Evolutionary conservation across 805 yeast genomes (phyloP).

Genomic region (Danielia oregonensis): DNA sequence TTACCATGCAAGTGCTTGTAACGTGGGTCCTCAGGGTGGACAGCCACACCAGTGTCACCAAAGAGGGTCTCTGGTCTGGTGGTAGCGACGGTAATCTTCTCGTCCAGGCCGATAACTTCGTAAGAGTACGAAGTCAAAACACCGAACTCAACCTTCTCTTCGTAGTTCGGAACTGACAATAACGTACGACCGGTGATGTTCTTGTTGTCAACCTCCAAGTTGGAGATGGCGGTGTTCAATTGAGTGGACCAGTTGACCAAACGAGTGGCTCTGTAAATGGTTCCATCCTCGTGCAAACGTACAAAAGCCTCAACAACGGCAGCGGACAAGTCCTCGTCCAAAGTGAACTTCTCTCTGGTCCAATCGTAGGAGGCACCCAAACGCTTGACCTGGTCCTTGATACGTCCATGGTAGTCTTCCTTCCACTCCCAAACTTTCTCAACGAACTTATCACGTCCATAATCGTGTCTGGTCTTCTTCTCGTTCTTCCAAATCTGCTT

Average conservation of each 20-base stretch:
- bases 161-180: constrained; percentile 85
- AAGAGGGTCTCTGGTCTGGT: constrained; percentile 98
- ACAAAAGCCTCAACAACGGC: constrained; percentile 92
- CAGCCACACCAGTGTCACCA: constrained; percentile 98
- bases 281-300: constrained; percentile 88
- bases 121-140: constrained; percentile 94
- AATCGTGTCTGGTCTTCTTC: constrained; percentile 88
- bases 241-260: constrained; percentile 96
- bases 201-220: constrained; percentile 93
- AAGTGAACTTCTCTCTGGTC: constrained; percentile 90
- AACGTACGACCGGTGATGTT: constrained; percentile 78
- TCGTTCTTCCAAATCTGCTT: constrained; percentile 89
- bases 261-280: constrained; percentile 89
- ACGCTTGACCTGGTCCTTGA: constrained; percentile 76
- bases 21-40: constrained; percentile 92
- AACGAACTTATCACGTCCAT: constrained; percentile 86
- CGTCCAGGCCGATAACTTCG: constrained; percentile 80
- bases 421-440: constrained; percentile 98
- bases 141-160: constrained; percentile 90
- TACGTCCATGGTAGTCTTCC: constrained; percentile 83
- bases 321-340: constrained; percentile 70
- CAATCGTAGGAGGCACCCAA: constrained; percentile 98
- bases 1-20: constrained; percentile 95
- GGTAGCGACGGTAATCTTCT: constrained; percentile 87
- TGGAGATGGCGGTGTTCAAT: constrained; percentile 91